Base-by-base conservation (phyloP, 2,329 filamentous ascomycete species). In the Penicillium sp. region DNA sequence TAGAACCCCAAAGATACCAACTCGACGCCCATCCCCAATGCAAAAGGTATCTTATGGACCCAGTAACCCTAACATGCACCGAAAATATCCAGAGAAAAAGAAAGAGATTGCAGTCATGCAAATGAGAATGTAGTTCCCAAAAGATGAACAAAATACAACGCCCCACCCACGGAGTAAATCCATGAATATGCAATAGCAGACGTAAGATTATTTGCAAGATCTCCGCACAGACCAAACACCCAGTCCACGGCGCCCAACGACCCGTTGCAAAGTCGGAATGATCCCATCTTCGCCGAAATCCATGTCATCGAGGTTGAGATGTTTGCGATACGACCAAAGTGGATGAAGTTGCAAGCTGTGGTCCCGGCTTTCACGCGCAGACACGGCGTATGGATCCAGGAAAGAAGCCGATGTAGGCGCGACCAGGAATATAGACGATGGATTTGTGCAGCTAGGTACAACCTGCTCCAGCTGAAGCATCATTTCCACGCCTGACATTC, bases 271-370 rank as follows among this genome's bases (percentile, higher is more conserved):
- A 3, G 80, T 81, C 4, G 67, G 59, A n/a, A 73, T 26, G 19
- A 82, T 58, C 4, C 80, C 80, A 42, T 82, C 80, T 14, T 73
- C 71, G 11, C 67, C 78, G 56, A 82, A 77, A 60, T 82, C 79
- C 57, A 82, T 63, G 66, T 82, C 80, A 61, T 82, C 80, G 17
- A 82, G 65, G 55, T 80, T 81, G 44, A 82, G 58, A 61, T 82
- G 80, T 40, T 72, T 70, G 41, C 66, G 65, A 55, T 77, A 79
- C 8, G 69, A 74, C 73, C 75, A 80, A 4, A 80, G 65, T 19
- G 72, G 69, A 48, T 72, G 67, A 22, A 78, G 65, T 43, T 68
- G 61, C 19, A 76, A 61, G 40, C 64, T 59, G 9, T 66, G 59
- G 7, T 61, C 25, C 26, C 61, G 59, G 37, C 19, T 31, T 5